A percentile compares a stretch with the other conserved stretches of the same genome.
These are phyloP conservation scores for Pyrenophora tritici-repentis DNA, from an alignment of 2,329 filamentous ascomycete species.

Conservation along the genomic window DNA sequence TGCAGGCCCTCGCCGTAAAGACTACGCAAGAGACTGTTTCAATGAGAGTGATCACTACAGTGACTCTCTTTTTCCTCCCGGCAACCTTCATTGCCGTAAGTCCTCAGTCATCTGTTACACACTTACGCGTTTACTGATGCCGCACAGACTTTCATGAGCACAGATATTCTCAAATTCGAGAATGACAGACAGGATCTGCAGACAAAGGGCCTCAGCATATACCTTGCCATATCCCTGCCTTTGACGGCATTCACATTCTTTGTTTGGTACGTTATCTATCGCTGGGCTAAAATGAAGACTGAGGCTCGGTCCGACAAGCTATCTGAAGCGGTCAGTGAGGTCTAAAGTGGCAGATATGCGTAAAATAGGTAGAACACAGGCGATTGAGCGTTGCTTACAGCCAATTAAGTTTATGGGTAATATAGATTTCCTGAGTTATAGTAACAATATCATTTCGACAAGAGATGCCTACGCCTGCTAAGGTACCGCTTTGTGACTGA, in stretches of 20 bases:
- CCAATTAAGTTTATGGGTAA: too few species aligned
- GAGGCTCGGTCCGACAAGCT: not conserved
- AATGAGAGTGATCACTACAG: slow-evolving; percentile 51
- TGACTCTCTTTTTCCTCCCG: slow-evolving; percentile 52
- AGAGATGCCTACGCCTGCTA: too few species aligned
- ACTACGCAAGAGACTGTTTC: slow-evolving; percentile 49
- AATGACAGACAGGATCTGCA: slow-evolving; percentile 19
- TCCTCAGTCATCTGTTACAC: not conserved
- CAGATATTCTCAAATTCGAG: slow-evolving; percentile 41
- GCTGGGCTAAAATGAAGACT: slow-evolving; percentile 24
- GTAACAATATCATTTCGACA: too few species aligned
- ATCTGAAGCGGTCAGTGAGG: too few species aligned
- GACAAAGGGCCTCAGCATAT: slow-evolving; percentile 32
- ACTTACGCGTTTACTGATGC: not conserved
- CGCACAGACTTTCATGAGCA: slow-evolving; percentile 51
- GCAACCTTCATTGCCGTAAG: slow-evolving; percentile 52
- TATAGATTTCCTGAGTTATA: too few species aligned
- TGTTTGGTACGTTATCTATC: slow-evolving; percentile 44
- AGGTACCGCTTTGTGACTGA: too few species aligned
- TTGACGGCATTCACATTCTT: slow-evolving; percentile 44
- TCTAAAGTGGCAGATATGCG: too few species aligned
- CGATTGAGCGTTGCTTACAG: too few species aligned
- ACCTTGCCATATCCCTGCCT: slow-evolving; percentile 43
- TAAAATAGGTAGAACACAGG: too few species aligned
- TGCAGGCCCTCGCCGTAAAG: slow-evolving; percentile 43